A percentile compares a stretch with the other conserved stretches of the same genome.
These are phyloP conservation scores for Akanthomyces dipterigenus DNA, from an alignment of 2,329 filamentous ascomycete genomes.

Conservation along the genomic window DNA sequence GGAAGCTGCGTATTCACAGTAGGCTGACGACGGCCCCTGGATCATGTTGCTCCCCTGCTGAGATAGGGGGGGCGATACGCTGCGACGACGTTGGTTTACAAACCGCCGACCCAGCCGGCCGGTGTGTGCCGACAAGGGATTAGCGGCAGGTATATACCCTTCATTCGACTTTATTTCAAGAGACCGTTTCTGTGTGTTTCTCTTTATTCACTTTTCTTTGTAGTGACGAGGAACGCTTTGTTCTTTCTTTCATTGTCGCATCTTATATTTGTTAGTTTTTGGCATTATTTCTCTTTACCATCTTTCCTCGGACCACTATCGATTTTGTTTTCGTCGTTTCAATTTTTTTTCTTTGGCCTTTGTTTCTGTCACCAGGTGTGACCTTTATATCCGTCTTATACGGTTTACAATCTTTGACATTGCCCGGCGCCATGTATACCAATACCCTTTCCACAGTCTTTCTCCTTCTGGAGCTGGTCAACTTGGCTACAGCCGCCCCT, in stretches of 20 bases:
- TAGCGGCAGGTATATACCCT: neutral
- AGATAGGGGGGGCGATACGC: neutral
- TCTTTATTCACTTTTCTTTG: neutral
- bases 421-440: conserved; percentile 7
- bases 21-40: neutral
- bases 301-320: neutral
- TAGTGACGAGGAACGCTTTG: neutral
- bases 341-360: neutral
- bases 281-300: neutral
- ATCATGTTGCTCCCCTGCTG: neutral
- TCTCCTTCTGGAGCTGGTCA: conserved; percentile 40
- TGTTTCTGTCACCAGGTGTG: conserved; percentile 2
- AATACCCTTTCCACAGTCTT: conserved; percentile 29
- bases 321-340: neutral
- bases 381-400: neutral
- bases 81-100: neutral
- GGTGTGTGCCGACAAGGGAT: neutral
- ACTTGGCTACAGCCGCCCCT: conserved; percentile 34
- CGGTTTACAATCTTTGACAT: neutral
- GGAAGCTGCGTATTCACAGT: neutral
- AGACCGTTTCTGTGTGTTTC: neutral
- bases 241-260: neutral
- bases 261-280: neutral
- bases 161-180: neutral
- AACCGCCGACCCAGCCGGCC: neutral